Evolutionary conservation across 257 asterid genomes (phyloP), one percentile per base, ranked within the genome.

Genomic region (Solanum neorickii): DNA sequence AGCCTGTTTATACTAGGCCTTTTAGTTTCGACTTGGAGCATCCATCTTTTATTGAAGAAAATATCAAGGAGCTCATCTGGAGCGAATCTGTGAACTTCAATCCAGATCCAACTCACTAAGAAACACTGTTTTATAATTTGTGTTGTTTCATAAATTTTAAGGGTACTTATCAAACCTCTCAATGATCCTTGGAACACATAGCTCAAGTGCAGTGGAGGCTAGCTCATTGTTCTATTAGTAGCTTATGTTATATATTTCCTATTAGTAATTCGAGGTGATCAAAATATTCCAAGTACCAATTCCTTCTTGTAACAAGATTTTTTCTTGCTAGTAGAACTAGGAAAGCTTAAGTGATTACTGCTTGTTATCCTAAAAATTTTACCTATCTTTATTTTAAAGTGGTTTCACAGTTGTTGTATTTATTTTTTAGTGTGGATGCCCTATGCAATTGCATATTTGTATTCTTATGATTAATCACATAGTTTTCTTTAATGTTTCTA

Each of bases 21-120:
- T 96, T 95, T 4, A 92, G 33, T 31, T 31, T 31, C 33, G 3
- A 31, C 33, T 31, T 31, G 33, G 33, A 31, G 33, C 33, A 31
- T 31, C 33, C 33, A 31, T 31, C 33, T 3, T 31, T 92, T 84
- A 94, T 98, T 6, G 98, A 96, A 87, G 98, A 96, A 86, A 93
- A 95, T 85, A 94, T 96, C 92, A 96, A 95, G 91, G 99, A 96
- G 87, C 98, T 96, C 91, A 94, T 96, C 84, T 96, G 98, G 98
- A 92, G 94, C 89, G 98, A 96, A 89, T 89, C 99, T 2, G 91
- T 95, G 21, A 92, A 88, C 70, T 95, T 95, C 92, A 95, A 95
- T 91, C 99, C 98, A 1, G 98, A 95, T 87, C 97, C 98, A 27
- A 84, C 91, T 88, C 94, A 91, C 87, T 96, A 92, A 95, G 94